Conservation (phyloP, 768 basidiomycete species). For the Hemileccinum impolitum region DNA sequence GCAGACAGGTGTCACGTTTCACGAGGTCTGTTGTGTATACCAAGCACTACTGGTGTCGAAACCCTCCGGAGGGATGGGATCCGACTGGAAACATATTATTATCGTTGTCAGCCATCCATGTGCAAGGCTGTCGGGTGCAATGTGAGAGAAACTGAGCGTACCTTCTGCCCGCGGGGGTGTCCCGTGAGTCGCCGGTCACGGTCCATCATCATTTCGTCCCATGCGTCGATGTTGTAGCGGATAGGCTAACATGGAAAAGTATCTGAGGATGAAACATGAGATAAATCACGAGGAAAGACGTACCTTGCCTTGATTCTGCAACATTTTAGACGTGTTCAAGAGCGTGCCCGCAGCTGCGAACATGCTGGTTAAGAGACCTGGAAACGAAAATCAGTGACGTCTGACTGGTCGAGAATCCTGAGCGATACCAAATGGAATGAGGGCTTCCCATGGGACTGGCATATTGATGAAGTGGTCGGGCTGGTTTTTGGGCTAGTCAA, state of each 20-base stretch:
- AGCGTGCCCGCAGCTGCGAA: constrained; percentile 91
- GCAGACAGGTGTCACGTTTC: constrained; percentile 26
- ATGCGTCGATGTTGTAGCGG: constrained; percentile 80
- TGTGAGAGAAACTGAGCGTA: constrained; percentile 37
- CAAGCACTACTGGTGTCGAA: constrained; percentile 75
- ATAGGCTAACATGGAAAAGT: constrained; percentile 52
- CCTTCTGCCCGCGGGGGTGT: constrained; percentile 79
- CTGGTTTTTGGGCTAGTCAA: background rate
- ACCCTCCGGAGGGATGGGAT: constrained; percentile 62
- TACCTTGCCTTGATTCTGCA: constrained; percentile 92
- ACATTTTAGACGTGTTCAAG: constrained; percentile 69
- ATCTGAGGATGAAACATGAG: background rate
- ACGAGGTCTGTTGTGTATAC: constrained; percentile 57
- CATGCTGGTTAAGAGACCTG: constrained; percentile 82
- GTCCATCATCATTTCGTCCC: constrained; percentile 97
- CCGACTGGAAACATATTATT: constrained; percentile 48
- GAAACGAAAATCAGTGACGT: constrained; percentile 4
- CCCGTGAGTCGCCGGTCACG: constrained; percentile 88
- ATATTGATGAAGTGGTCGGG: constrained; percentile 41
- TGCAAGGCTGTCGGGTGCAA: background rate
- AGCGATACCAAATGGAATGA: constrained; percentile 84
- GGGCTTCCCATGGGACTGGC: constrained; percentile 97
- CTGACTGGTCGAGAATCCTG: rapidly evolving
- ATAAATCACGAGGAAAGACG: background rate
- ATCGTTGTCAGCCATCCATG: background rate